These are phyloP conservation scores for Globisporangium alternatum DNA, from an alignment of 352 stramenopile species.

Conservation along the genomic window DNA sequence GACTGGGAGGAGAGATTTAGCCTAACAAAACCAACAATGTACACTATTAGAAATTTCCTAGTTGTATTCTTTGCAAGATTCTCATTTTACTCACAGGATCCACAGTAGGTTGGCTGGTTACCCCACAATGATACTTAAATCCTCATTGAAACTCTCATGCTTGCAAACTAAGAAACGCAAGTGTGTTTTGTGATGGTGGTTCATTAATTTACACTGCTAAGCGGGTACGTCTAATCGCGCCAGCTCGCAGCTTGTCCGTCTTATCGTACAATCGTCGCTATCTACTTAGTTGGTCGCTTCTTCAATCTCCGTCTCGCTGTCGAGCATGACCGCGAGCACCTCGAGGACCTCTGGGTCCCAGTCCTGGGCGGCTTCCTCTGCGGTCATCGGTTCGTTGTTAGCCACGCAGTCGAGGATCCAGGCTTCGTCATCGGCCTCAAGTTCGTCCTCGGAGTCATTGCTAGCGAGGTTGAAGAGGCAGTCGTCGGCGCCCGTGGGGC, in stretches of 20 bases:
- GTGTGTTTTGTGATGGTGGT: neutral
- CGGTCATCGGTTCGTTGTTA: constrained; percentile 1
- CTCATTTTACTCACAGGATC: neutral
- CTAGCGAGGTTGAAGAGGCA: constrained; percentile 2
- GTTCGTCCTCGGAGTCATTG: neutral
- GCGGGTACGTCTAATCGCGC: neutral
- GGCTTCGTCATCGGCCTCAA: neutral
- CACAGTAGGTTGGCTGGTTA: neutral
- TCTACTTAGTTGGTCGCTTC: neutral
- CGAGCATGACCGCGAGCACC: constrained; percentile 5
- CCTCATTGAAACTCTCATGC: neutral
- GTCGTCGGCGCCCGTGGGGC: constrained; percentile 10
- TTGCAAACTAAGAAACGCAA: neutral
- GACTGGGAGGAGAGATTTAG: neutral
- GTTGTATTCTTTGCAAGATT: neutral
- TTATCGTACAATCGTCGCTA: neutral
- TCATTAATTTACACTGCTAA: constrained; percentile 7
- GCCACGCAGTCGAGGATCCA: constrained; percentile 1
- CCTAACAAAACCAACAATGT: neutral
- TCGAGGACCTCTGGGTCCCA: constrained; percentile 9
- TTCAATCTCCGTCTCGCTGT: neutral
- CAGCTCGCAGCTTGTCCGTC: neutral
- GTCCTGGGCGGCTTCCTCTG: constrained; percentile 6
- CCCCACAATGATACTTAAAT: neutral
- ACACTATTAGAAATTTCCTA: neutral